Conservation (phyloP, 2,329 filamentous ascomycete species). For the Exophiala sideris region DNA sequence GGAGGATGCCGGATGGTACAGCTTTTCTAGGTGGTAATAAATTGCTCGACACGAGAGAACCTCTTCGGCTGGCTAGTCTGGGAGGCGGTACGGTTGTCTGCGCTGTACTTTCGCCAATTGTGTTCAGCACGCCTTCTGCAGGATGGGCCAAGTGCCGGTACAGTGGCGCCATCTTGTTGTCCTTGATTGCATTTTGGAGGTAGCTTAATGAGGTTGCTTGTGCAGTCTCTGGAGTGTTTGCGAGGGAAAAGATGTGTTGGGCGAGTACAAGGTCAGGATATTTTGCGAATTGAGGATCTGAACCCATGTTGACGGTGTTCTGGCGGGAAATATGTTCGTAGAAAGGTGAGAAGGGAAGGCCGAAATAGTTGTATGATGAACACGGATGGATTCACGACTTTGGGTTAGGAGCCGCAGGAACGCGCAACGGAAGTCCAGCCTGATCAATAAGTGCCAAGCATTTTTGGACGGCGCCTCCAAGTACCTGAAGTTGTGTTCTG, state of each 20-base stretch:
- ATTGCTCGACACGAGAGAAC: slow-evolving; percentile 64
- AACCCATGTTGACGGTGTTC: slow-evolving; percentile 43
- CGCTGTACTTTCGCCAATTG: slow-evolving; percentile 61
- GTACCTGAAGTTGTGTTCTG: too few species aligned
- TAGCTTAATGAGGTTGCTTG: slow-evolving; percentile 56
- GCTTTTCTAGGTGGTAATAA: slow-evolving; percentile 67
- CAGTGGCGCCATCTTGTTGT: slow-evolving; percentile 65
- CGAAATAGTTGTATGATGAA: neutral
- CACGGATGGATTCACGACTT: too few species aligned
- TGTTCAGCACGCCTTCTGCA: slow-evolving; percentile 73
- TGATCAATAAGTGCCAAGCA: too few species aligned
- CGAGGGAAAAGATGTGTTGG: slow-evolving; percentile 66
- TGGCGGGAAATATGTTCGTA: neutral
- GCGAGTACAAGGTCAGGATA: slow-evolving; percentile 63
- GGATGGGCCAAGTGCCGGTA: slow-evolving; percentile 65
- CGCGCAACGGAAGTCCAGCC: too few species aligned
- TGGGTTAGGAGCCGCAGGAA: too few species aligned
- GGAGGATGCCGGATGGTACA: slow-evolving; percentile 63
- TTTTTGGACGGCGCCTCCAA: too few species aligned
- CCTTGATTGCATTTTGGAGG: slow-evolving; percentile 61
- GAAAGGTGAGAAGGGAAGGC: neutral
- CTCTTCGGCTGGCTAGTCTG: slow-evolving; percentile 51
- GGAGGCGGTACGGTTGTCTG: slow-evolving; percentile 44
- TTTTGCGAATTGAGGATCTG: slow-evolving; percentile 64
- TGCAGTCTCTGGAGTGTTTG: slow-evolving; percentile 55